Evolutionary conservation across 495 filamentous ascomycete species (phyloP).

Genomic region (Viridothelium virens): DNA sequence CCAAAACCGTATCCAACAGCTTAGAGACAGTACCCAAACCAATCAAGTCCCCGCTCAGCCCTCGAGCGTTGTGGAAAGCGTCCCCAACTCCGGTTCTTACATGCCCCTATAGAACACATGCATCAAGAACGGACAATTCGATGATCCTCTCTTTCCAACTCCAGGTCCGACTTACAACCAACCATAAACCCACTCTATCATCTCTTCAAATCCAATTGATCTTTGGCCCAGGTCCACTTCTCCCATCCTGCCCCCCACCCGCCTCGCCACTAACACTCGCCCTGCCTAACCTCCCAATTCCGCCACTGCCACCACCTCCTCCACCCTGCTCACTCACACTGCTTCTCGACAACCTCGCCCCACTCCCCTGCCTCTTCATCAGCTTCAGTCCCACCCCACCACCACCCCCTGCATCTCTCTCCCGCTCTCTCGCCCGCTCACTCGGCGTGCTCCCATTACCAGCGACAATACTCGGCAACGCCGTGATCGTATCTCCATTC

Average conservation of each 20-base stretch:
- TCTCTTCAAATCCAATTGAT: conserved; percentile 2
- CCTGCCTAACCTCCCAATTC: neutral
- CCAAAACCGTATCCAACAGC: neutral
- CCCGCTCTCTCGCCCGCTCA: conserved; percentile 28
- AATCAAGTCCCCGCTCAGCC: neutral
- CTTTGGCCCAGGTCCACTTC: neutral
- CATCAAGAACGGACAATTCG: neutral
- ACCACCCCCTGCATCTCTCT: conserved; percentile 24
- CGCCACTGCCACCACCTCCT: neutral
- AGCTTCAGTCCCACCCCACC: conserved; percentile 29
- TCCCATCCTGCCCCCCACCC: neutral
- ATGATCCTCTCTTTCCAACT: neutral
- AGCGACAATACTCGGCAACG: conserved; percentile 27
- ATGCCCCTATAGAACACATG: neutral
- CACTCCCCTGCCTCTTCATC: conserved; percentile 13
- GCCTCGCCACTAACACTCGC: conserved; percentile 2
- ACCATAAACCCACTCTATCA: neutral
- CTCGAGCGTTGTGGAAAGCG: neutral
- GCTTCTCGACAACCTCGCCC: neutral
- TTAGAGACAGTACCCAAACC: neutral
- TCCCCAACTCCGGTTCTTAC: neutral
- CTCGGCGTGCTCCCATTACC: conserved; percentile 28
- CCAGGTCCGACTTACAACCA: neutral
- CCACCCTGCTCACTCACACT: neutral
- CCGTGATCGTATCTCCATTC: conserved; percentile 26